Evolutionary conservation across 176 grass and related monocot species (phyloP).

Genomic region (Luzula sylvatica): DNA sequence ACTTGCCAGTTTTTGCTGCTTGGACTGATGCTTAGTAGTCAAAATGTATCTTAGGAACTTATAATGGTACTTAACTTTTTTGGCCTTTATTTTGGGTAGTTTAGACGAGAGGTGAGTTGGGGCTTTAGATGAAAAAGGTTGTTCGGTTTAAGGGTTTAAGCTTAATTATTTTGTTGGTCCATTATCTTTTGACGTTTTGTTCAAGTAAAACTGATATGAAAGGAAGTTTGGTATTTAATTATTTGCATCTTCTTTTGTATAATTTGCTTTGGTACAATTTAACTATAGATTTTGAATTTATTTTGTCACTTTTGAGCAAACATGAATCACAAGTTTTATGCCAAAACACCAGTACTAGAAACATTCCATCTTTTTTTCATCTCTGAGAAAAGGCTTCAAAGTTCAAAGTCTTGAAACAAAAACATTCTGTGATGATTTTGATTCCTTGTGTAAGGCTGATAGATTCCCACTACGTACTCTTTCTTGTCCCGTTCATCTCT

Average conservation of each 20-base stretch:
- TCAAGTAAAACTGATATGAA: conserved; percentile 3
- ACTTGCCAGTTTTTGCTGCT: conserved; percentile 60
- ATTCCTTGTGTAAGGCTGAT: no score
- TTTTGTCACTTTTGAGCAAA: no score
- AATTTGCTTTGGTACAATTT: no score
- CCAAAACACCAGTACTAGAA: no score
- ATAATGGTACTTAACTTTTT: conserved; percentile 16
- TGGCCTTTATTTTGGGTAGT: not conserved
- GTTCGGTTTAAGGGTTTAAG: not conserved
- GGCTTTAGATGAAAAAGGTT: conserved; percentile 2
- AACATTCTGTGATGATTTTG: no score
- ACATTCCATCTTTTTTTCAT: no score
- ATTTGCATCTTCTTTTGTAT: not conserved
- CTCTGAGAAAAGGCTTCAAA: no score
- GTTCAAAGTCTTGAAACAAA: no score
- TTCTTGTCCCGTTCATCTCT: no score
- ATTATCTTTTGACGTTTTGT: not conserved
- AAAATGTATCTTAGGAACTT: conserved; percentile 8
- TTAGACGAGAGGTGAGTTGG: not conserved
- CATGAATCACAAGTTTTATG: no score
- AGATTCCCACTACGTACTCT: no score
- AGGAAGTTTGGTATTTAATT: conserved; percentile 5
- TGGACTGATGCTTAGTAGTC: conserved; percentile 48
- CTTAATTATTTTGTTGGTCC: not conserved
- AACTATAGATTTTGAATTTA: no score